Conservation (phyloP, 805 yeast species). For the Spathaspora girioi region DNA sequence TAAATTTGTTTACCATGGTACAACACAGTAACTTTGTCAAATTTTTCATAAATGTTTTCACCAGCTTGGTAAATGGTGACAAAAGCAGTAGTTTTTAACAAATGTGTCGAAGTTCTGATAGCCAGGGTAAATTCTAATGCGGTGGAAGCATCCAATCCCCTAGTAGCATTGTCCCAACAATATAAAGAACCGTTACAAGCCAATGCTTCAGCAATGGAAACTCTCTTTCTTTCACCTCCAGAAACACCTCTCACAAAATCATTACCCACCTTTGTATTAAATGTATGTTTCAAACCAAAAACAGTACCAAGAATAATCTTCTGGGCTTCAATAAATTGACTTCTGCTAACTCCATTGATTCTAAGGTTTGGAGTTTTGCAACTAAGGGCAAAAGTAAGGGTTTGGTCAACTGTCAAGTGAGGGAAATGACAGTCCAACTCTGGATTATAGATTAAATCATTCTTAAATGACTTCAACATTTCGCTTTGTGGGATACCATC, state of each 20-base stretch:
- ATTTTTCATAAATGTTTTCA: slow-evolving; percentile 25
- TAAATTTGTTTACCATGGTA: slow-evolving; percentile 48
- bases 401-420: slow-evolving; percentile 69
- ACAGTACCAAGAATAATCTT: slow-evolving; percentile 26
- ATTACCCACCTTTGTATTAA: slow-evolving; percentile 28
- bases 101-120: slow-evolving; percentile 32
- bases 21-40: slow-evolving; percentile 29
- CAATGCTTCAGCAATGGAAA: slow-evolving; percentile 65
- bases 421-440: slow-evolving; percentile 75
- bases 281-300: slow-evolving; percentile 28
- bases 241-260: slow-evolving; percentile 59
- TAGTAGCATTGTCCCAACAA: slow-evolving; percentile 33
- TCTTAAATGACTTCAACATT: slow-evolving; percentile 54
- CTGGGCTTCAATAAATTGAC: slow-evolving; percentile 40
- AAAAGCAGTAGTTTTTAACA: slow-evolving; percentile 53
- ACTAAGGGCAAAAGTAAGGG: slow-evolving; percentile 66
- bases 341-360: slow-evolving; percentile 43
- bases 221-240: slow-evolving; percentile 74
- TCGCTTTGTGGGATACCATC: slow-evolving; percentile 60
- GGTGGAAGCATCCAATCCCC: slow-evolving; percentile 32
- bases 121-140: slow-evolving; percentile 29
- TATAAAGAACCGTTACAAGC: slow-evolving; percentile 39
- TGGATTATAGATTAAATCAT: slow-evolving; percentile 56
- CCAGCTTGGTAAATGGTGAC: slow-evolving; percentile 49
- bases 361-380: slow-evolving; percentile 62